Conservation (phyloP, 129 eudicot species). For the Tagetes patula region DNA sequence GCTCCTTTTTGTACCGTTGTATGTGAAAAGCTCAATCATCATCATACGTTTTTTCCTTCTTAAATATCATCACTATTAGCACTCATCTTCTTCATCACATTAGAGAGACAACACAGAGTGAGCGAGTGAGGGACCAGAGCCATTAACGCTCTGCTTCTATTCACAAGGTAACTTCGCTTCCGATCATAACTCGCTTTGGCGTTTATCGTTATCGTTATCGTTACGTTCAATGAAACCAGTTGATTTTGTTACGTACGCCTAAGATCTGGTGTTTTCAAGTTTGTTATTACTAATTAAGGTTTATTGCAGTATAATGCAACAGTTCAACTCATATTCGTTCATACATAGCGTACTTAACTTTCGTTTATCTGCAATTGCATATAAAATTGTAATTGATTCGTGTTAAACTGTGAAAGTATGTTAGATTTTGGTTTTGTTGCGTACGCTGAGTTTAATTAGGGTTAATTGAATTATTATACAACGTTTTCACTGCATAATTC, state of each 20-base stretch:
- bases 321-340: neutral
- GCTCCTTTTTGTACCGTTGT: conserved; percentile 34
- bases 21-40: conserved; percentile 9
- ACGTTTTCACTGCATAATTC: neutral
- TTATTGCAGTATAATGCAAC: neutral
- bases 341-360: neutral
- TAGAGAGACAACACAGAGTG: neutral
- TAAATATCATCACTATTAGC: conserved; percentile 23
- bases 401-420: no score
- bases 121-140: conserved; percentile 11
- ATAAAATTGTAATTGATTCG: no score
- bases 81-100: conserved; percentile 14
- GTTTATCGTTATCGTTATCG: neutral
- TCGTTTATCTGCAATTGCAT: no score
- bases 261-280: neutral
- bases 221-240: neutral
- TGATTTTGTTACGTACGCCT: neutral
- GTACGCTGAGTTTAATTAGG: no score
- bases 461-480: no score
- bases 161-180: conserved; percentile 18
- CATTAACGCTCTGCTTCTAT: conserved; percentile 23
- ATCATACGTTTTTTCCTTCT: neutral
- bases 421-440: no score
- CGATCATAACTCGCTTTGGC: neutral
- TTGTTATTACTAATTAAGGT: neutral